Conservation (phyloP, 176 grass and related monocot genomes). For the Aegilops tauschii region DNA sequence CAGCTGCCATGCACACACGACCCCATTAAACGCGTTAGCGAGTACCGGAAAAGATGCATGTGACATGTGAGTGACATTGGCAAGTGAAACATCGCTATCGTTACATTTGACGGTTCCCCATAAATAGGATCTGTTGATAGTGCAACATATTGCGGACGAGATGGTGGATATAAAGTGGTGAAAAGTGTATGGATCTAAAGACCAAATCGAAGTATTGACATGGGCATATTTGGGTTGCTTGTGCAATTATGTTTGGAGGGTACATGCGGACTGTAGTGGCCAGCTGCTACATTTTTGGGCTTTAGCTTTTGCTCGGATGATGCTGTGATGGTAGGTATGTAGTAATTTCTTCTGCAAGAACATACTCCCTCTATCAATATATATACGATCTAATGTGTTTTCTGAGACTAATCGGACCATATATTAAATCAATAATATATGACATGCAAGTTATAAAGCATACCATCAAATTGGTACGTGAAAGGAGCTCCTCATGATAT, state of each 20-base stretch:
- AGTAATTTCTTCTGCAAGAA: not conserved
- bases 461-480: no score
- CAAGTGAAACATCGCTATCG: constrained; percentile 13
- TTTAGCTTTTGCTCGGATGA: not conserved
- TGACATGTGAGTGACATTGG: not conserved
- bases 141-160: not conserved
- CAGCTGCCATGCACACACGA: constrained; percentile 36
- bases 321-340: not conserved
- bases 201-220: constrained; percentile 22
- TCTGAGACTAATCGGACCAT: no score
- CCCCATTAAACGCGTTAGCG: not conserved
- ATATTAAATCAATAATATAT: no score
- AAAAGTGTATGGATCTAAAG: not conserved
- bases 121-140: not conserved
- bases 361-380: no score
- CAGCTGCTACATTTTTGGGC: not conserved
- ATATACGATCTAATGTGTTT: no score
- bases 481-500: no score
- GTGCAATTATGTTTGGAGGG: not conserved
- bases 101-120: not conserved
- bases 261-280: not conserved
- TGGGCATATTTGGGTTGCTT: constrained; percentile 17
- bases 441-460: no score
- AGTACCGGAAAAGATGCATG: not conserved
- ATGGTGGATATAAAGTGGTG: not conserved